phyloP scores from a whole-genome alignment of 768 basidiomycete genomes.

The Panaeolus cyanescens region DNA sequence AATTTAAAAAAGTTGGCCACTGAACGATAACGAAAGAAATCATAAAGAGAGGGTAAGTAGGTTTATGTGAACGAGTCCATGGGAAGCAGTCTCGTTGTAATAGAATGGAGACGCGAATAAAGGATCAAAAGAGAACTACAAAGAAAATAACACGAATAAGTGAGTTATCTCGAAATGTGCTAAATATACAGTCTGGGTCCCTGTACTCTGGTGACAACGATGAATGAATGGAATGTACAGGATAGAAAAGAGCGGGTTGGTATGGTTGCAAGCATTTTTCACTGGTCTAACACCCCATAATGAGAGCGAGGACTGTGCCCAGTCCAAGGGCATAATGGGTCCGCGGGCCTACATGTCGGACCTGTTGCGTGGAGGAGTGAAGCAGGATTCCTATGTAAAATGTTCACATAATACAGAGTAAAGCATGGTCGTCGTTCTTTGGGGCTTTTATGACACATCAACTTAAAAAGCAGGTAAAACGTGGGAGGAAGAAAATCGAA shows the following conservation, averaged over 20 bases:
- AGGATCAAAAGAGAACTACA: background rate
- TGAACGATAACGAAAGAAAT: background rate
- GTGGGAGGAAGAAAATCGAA: background rate
- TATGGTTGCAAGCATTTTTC: no score
- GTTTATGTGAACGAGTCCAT: background rate
- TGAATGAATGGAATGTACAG: no score
- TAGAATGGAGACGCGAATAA: background rate
- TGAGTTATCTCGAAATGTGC: background rate
- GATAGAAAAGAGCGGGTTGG: no score
- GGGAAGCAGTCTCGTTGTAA: background rate
- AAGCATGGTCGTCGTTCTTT: constrained; percentile 1
- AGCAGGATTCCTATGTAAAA: background rate
- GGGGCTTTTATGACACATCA: background rate
- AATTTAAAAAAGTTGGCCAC: no score
- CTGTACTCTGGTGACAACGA: background rate
- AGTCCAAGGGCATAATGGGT: background rate
- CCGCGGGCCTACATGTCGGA: background rate
- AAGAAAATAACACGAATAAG: constrained; percentile 2
- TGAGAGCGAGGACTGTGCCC: no score
- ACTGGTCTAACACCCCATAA: no score
- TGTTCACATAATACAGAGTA: background rate
- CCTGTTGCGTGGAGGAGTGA: background rate
- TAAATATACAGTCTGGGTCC: background rate
- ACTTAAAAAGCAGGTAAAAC: background rate
- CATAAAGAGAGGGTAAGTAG: background rate